Evolutionary conservation across 2,329 filamentous ascomycete genomes (phyloP).

Genomic region (Microcera coccophila): DNA sequence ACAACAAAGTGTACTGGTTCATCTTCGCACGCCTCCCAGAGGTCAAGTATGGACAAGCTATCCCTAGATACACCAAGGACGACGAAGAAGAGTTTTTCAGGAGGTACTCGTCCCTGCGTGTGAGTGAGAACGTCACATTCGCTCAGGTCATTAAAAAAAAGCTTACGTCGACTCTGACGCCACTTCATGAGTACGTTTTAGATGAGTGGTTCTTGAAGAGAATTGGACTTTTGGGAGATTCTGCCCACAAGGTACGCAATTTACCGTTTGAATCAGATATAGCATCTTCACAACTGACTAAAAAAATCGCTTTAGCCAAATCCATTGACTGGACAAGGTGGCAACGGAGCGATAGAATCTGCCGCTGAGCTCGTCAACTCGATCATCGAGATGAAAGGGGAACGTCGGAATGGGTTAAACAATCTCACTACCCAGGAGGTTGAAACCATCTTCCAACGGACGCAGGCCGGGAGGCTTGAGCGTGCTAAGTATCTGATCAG

Average conservation of each 20-base stretch:
- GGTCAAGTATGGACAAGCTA: constrained; percentile 2
- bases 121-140: constrained; percentile 5
- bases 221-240: constrained; percentile 39
- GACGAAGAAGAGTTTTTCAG: constrained; percentile 1
- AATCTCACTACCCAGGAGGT: constrained; percentile 3
- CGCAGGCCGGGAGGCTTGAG: constrained; percentile 5
- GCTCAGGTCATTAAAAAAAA: constrained; percentile 9
- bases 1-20: constrained; percentile 40
- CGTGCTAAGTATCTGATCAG: constrained; percentile 3
- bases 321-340: constrained; percentile 8
- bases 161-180: constrained; percentile 28
- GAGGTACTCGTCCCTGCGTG: background rate
- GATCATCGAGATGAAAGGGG: background rate
- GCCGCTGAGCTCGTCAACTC: constrained; percentile 4
- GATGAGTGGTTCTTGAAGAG: constrained; percentile 37
- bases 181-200: constrained; percentile 36
- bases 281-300: too few species aligned
- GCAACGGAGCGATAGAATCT: constrained; percentile 7
- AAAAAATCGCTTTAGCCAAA: too few species aligned
- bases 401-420: constrained; percentile 1
- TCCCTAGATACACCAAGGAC: constrained; percentile 6
- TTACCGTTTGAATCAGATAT: too few species aligned
- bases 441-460: constrained; percentile 6
- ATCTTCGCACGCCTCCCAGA: constrained; percentile 4
- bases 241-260: constrained; percentile 36